Evolutionary conservation across 2,329 filamentous ascomycete genomes (phyloP).

Genomic region (Calonectria montana): DNA sequence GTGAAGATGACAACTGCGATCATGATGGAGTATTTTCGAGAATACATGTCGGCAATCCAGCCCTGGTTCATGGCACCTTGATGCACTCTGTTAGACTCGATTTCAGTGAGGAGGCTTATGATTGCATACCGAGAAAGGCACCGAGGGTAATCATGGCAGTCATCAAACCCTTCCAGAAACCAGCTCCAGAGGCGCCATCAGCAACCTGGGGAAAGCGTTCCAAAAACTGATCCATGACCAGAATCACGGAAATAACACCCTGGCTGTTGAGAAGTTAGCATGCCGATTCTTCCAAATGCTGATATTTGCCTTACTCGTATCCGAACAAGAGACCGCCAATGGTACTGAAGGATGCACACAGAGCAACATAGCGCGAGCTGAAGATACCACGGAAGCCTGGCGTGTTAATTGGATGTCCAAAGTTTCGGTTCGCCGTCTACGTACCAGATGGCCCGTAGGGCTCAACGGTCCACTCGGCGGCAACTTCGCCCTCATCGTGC

Average conservation of each 20-base stretch:
- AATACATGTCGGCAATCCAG: conserved; percentile 48
- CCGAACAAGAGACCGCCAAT: conserved; percentile 55
- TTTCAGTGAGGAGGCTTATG: neutral
- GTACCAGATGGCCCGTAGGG: conserved; percentile 41
- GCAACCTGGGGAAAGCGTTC: conserved; percentile 48
- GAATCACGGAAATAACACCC: conserved; percentile 53
- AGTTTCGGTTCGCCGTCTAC: neutral
- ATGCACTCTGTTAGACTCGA: neutral
- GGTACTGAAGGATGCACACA: conserved; percentile 48
- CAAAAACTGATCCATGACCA: conserved; percentile 51
- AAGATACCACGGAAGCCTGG: conserved; percentile 47
- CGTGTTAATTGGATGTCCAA: neutral
- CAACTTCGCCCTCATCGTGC: conserved; percentile 34
- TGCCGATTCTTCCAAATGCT: neutral
- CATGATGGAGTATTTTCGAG: conserved; percentile 48
- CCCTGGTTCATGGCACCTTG: conserved; percentile 57
- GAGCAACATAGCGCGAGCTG: conserved; percentile 46
- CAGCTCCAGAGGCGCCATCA: conserved; percentile 50
- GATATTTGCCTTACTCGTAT: conserved; percentile 41
- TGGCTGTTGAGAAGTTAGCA: conserved; percentile 38
- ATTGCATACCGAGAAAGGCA: conserved; percentile 53
- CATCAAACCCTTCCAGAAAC: conserved; percentile 55
- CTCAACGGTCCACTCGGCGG: conserved; percentile 30
- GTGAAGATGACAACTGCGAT: conserved; percentile 49
- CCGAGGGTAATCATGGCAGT: conserved; percentile 61